Evolutionary conservation across 768 basidiomycete species (phyloP).

Genomic region (Leccinellum rugosiceps): DNA sequence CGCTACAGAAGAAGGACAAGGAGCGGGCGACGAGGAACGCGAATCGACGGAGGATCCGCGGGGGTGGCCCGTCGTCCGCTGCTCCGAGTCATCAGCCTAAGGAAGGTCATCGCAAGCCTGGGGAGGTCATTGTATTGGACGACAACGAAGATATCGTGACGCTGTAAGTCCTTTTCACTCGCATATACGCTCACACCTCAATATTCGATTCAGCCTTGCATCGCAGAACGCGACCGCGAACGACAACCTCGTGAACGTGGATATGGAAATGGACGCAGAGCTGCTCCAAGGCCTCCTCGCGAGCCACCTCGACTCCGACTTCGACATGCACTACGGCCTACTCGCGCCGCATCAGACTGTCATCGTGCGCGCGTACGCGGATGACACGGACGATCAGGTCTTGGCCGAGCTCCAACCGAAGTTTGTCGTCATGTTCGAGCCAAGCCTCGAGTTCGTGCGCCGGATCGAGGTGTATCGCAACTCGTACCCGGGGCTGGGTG

Average conservation of each 20-base stretch:
- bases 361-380: constrained; percentile 82
- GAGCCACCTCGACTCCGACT: constrained; percentile 48
- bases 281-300: constrained; percentile 25
- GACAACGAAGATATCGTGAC: constrained; percentile 44
- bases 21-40: constrained; percentile 55
- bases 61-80: constrained; percentile 50
- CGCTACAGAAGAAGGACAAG: constrained; percentile 72
- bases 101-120: constrained; percentile 4
- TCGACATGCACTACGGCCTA: constrained; percentile 78
- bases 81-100: constrained; percentile 6
- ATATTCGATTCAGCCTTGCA: constrained; percentile 15
- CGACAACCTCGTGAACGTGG: constrained; percentile 11
- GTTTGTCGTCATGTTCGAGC: constrained; percentile 95
- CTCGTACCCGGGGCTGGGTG: constrained; percentile 74
- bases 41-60: constrained; percentile 72
- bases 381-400: constrained; percentile 89
- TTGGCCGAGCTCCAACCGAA: constrained; percentile 84
- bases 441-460: constrained; percentile 88
- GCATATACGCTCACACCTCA: neutral
- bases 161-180: constrained; percentile 45
- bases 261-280: constrained; percentile 16
- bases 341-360: constrained; percentile 76
- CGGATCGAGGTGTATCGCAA: constrained; percentile 92
- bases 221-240: constrained; percentile 10
- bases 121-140: constrained; percentile 15